Conservation (phyloP, 768 basidiomycete genomes). For the Leccinellum luteum region DNA sequence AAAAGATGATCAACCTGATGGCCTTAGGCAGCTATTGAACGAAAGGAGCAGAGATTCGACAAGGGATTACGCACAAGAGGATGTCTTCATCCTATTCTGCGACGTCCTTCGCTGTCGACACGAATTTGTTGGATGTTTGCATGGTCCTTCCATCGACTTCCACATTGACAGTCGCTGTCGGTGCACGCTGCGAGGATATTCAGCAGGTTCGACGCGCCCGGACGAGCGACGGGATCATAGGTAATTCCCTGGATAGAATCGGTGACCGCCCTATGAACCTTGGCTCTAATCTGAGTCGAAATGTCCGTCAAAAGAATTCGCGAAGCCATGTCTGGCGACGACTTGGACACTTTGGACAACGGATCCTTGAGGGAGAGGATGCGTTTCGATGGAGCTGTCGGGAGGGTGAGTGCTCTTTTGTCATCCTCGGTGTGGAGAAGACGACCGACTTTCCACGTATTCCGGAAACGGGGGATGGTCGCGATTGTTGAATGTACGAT, state of each 20-base stretch:
- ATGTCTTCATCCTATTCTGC: too few species aligned
- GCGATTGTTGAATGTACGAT: conserved; percentile 55
- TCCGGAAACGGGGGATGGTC: conserved; percentile 54
- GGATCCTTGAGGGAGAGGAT: conserved; percentile 87
- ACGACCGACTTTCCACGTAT: conserved; percentile 66
- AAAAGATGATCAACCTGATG: too few species aligned
- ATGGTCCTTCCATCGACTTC: background rate
- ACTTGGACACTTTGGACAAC: conserved; percentile 93
- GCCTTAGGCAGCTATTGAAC: too few species aligned
- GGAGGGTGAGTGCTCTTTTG: background rate
- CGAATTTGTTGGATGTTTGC: background rate
- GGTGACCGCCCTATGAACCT: conserved; percentile 81
- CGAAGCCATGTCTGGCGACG: conserved; percentile 70
- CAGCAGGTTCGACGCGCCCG: conserved; percentile 81
- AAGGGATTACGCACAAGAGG: too few species aligned
- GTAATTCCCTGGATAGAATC: conserved; percentile 75
- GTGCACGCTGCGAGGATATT: conserved; percentile 77
- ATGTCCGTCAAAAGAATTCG: conserved; percentile 86
- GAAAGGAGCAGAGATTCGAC: too few species aligned
- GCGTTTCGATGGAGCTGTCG: conserved; percentile 71
- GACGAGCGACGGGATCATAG: conserved; percentile 77
- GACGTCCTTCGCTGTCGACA: background rate
- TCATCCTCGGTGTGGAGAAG: background rate
- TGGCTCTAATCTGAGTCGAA: conserved; percentile 54
- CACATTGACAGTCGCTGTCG: conserved; percentile 34